Evolutionary conservation across 768 basidiomycete species (phyloP), one percentile per base, ranked within the genome.

Genomic region (Clitopilus hobsonii): DNA sequence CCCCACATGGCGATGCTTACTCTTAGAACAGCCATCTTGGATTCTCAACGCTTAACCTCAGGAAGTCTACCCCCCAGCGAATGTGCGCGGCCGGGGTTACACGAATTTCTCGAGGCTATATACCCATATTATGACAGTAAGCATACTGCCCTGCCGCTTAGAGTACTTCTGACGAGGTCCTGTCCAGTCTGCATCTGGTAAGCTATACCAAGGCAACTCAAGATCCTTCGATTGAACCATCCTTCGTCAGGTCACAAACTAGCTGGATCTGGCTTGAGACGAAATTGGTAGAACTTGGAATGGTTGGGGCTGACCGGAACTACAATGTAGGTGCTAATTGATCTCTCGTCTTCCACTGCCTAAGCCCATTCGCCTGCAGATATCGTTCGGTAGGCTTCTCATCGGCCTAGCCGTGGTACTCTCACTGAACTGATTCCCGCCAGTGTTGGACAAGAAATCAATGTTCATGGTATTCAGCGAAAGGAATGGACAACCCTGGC

Each of bases 261-360:
- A 86, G 83, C 58, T 94, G 92, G 92, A 76, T 90, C 50, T 94
- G 91, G 91, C 74, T 94, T 16, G 91, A 94, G 72, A 83, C 85
- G 14, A 95, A 94, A 67, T 75, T 96, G 6, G 85, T 90, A 11
- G 93, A 94, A 67, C 76, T 94, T 7, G 90, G 84, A 16, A 91
- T 94, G 85, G 69, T 94, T 16, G 92, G 91, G 13, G 80, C 82
- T 0, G 72, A 77, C 51, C 74, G 77, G 60, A 82, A 78, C 61
- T 94, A 94, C 65, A 82, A 89, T 73, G 90, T 88, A 56, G 47
- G 67, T 30, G 48, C 45, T 13, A 6, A 49, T 30, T 30, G 29
- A 26, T 20, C 36, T 53, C 13, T 41, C 30, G 28, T 38, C 16
- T 28, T 29, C 29, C 47, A 10, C 24, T 48, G 24, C 50, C 38